Base-by-base conservation (phyloP, 768 basidiomycete species). In the Suillus paluster region DNA sequence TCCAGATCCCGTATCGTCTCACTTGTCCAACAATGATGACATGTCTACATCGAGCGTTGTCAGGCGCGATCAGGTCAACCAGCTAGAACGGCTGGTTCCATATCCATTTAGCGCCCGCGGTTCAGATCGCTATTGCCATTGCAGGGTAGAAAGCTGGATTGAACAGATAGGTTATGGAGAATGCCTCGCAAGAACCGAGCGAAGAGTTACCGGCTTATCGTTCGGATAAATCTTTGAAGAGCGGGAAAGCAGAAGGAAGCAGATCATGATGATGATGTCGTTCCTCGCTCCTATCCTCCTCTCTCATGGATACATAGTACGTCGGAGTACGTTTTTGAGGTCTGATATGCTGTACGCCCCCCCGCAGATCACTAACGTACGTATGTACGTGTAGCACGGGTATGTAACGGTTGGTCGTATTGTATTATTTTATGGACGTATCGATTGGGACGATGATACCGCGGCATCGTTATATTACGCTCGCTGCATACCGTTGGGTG, bases 171-270 rank as follows among this genome's bases (percentile, higher is more conserved):
- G 46, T 59, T 23, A 15, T n/a, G 53, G 58, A 57, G 19, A 14
- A n/a, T 27, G 5, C 1, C 25, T 36, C 58, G 12, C 33, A 2
- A 36, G n/a, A 38, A 36, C 5, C 58, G 21, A 59, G 58, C 33
- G 58, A 59, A 39, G 46, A 17, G 34, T 55, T 59, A 11, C 58
- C 58, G 4, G 34, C 53, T 3, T 57, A 59, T 53, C 54, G 58
- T 38, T 59, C 58, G 23, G 36, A 27, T 12, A 57, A 59, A 59
- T 59, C 58, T 19, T n/a, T 23, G 57, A 33, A 21, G 57, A 58
- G 34, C 15, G 19, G 11, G 11, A 10, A 50, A n/a, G 30, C 11
- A 27, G 4, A 25, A 19, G 11, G 11, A 50, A n/a, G 30, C 11
- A 27, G 8, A 25, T 14, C 21, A 15, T 50, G 27, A 50, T 33